Base-by-base conservation (phyloP, 2,329 filamentous ascomycete species). In the Fusarium guadeloupense region DNA sequence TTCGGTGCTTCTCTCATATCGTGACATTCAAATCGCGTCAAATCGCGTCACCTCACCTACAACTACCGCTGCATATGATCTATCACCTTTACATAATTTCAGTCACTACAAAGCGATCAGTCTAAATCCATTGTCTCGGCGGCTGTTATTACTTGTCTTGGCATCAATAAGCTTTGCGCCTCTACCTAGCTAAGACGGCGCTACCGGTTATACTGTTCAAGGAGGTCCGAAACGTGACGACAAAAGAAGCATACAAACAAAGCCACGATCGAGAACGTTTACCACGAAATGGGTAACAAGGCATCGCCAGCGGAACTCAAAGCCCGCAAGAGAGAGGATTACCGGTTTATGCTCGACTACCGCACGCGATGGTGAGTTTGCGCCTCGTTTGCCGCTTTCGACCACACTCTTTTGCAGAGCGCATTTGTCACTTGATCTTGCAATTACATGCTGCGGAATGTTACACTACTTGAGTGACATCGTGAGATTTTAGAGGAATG, bases 281-380 rank as follows among this genome's bases (percentile, higher is more conserved):
- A n/a, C 23, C 40, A 17, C 55, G 53, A 42, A 66, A 65, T 65
- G 62, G 33, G 44, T 33, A 48, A 14, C 23, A 51, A 46, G 38
- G 35, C 66, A 52, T 62, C 70, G 6, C 52, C 65, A 8, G 54
- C 61, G 37, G 59, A 71, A 23, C 78, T 87, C 42, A 93, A 91
- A 76, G 78, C 78, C 59, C 85, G 89, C 41, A 83, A 77, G 40
- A 84, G 91, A 59, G 78, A 78, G 33, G 91, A 97, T 76, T 97
- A 97, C 76, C 81, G 82, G 41, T 96, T 89, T 74, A 80, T 88
- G 35, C 83, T 94, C 23, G 90, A 95, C 64, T 96, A 96, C 74
- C 83, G 92, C 52, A 96, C 93, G 57, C 79, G 93, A 86, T 97
- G 93, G 93, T 93, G 69, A 71, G 78, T 63, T 44, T 43, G 25